Base-by-base conservation (phyloP, 2,329 filamentous ascomycete genomes). In the Claviceps sorghi region DNA sequence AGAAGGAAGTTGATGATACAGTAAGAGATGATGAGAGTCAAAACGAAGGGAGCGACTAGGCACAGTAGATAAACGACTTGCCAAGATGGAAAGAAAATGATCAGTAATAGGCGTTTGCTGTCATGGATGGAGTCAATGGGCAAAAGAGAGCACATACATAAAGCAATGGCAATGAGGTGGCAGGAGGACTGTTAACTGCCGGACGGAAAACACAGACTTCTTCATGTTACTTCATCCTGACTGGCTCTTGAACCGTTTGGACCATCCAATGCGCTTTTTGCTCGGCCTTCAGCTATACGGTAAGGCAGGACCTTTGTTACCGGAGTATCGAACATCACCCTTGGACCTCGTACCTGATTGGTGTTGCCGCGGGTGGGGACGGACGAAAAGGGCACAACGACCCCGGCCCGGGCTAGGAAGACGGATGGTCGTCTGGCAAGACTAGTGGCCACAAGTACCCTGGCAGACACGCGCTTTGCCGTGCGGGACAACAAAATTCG, bases 361-460 rank as follows among this genome's bases (percentile, higher is more conserved):
- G 48, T 32, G 44, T 38, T 38, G 47, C 38, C 34, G n/a, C 19
- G 44, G 36, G 42, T 52, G 49, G 41, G 48, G 42, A 49, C 40
- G 49, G 49, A 49, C 52, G 48, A 49, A 48, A 40, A 40, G 44
- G 36, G 29, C 43, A 40, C 38, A 41, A 46, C 40, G 11, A 17
- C n/a, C 26, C 52, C 51, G 21, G 48, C 52, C 46, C 51, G 48
- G 47, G 15, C 47, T 29, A 36, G 34, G 47, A 48, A 36, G 42
- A 36, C 38, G 44, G 52, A 46, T 49, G 38, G 19, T 50, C 40
- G 26, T 26, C 26, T 26, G 26, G 26, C 49, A 52, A 53, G 29
- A 34, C 29, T 15, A 47, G 44, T 34, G 44, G 48, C n/a, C 46
- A 17, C 36, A 38, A 54, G 21, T 22, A 38, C 36, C 42, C 32